Conservation (phyloP, 225 moss, liverwort and hornwort genomes). For the Marchantia polymorpha region DNA sequence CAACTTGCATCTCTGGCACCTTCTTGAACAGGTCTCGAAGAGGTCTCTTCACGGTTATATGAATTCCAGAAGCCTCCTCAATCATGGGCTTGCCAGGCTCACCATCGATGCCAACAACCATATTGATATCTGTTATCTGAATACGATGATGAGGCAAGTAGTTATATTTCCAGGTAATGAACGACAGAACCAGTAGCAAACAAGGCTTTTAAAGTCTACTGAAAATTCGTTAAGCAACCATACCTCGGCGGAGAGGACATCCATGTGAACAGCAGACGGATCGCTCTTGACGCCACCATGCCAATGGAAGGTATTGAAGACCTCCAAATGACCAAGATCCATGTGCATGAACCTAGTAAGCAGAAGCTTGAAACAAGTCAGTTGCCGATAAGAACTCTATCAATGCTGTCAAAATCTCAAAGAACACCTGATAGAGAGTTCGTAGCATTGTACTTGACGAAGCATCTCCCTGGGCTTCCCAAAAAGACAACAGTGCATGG, state of each 20-base stretch:
- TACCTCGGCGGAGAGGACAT: conserved; percentile 94
- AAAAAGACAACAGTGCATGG: neutral
- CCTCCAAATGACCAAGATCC: conserved; percentile 92
- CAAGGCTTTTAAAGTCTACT: neutral
- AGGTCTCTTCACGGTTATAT: conserved; percentile 79
- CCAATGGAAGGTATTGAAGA: conserved; percentile 86
- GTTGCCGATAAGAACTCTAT: neutral
- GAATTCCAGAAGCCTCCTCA: conserved; percentile 81
- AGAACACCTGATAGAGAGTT: neutral
- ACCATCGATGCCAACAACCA: conserved; percentile 94
- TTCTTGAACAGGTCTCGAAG: conserved; percentile 91
- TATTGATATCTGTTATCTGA: conserved; percentile 93
- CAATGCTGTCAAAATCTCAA: neutral
- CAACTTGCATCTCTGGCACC: conserved; percentile 90
- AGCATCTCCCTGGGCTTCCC: too few relatives aligned
- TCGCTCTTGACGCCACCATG: conserved; percentile 82
- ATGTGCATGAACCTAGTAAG: conserved; percentile 86
- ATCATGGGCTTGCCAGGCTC: conserved; percentile 91
- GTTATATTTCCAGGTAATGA: neutral
- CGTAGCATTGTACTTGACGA: too few relatives aligned
- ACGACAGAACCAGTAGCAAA: neutral
- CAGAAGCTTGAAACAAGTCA: neutral
- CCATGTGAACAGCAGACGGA: conserved; percentile 89
- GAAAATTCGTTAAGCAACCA: neutral
- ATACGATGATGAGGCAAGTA: conserved; percentile 11